Percentiles rank a stretch among this genome's conserved stretches.
These are phyloP conservation scores for Ophiobolus disseminans DNA, from an alignment of 2,329 filamentous ascomycete genomes.

Conservation along the genomic window DNA sequence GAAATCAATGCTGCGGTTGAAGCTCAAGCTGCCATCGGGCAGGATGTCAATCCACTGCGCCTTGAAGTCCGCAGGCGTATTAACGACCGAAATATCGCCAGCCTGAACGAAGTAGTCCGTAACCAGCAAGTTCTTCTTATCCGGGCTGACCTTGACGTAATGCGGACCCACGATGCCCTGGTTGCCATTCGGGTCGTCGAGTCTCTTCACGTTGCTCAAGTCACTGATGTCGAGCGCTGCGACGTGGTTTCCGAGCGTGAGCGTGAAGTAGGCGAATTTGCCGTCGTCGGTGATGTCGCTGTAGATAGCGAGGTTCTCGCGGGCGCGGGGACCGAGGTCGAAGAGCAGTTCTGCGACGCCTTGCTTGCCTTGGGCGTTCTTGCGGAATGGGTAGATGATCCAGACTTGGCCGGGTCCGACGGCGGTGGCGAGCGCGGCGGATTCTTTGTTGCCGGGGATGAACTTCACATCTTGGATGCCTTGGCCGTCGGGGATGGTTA, in stretches of 20 bases:
- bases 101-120: constrained; percentile 72
- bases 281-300: constrained; percentile 66
- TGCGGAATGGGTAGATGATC: constrained; percentile 70
- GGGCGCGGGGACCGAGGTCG: constrained; percentile 64
- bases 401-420: constrained; percentile 67
- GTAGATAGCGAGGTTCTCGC: constrained; percentile 66
- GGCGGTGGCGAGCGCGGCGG: constrained; percentile 66
- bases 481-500: constrained; percentile 65
- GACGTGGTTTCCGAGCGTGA: constrained; percentile 68
- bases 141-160: constrained; percentile 69
- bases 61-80: constrained; percentile 68
- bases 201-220: constrained; percentile 65
- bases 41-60: constrained; percentile 66
- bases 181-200: constrained; percentile 65
- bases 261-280: constrained; percentile 64
- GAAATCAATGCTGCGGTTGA: constrained; percentile 68
- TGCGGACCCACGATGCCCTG: constrained; percentile 68
- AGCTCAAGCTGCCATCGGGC: constrained; percentile 41
- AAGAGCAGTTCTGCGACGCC: constrained; percentile 66
- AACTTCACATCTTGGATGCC: constrained; percentile 72
- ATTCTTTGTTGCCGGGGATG: constrained; percentile 66
- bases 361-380: constrained; percentile 62
- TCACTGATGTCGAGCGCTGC: constrained; percentile 68
- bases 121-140: constrained; percentile 69
- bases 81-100: constrained; percentile 66